Evolutionary conservation across 1,284 basidiomycete genomes (phyloP).

Genomic region (Leccinum griseonigrum): DNA sequence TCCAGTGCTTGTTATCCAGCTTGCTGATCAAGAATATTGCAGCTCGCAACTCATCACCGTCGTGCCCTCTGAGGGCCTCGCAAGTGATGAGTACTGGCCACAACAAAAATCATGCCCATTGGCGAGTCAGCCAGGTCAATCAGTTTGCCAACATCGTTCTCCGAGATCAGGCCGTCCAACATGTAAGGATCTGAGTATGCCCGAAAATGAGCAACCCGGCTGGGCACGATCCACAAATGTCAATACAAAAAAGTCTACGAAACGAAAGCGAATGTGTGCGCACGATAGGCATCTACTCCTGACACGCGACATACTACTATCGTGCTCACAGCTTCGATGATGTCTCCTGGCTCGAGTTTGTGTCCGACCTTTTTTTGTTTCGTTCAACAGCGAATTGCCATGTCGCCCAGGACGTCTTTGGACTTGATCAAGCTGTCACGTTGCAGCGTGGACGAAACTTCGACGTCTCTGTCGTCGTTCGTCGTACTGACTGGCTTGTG

Average conservation of each 20-base stretch:
- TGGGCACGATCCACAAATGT: slow-evolving; percentile 23
- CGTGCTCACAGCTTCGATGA: slow-evolving; percentile 85
- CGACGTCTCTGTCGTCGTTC: slow-evolving; percentile 11
- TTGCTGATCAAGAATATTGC: slow-evolving; percentile 37
- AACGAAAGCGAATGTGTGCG: slow-evolving; percentile 26
- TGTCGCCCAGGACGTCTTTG: slow-evolving; percentile 20
- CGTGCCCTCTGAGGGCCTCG: slow-evolving; percentile 75
- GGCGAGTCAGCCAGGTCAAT: slow-evolving; percentile 89
- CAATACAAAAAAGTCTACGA: neutral
- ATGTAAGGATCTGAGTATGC: slow-evolving; percentile 49
- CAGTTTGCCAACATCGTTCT: slow-evolving; percentile 84
- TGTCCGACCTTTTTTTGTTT: slow-evolving; percentile 82
- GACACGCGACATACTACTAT: slow-evolving; percentile 64
- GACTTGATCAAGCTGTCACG: slow-evolving; percentile 13
- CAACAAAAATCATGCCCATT: slow-evolving; percentile 77
- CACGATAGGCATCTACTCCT: slow-evolving; percentile 87
- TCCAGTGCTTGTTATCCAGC: slow-evolving; percentile 29
- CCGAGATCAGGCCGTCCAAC: slow-evolving; percentile 51
- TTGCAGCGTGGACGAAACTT: slow-evolving; percentile 16
- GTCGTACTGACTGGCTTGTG: slow-evolving; percentile 1
- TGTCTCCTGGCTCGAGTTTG: slow-evolving; percentile 85
- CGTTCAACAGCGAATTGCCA: slow-evolving; percentile 55
- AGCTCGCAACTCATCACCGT: slow-evolving; percentile 59
- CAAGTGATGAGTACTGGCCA: slow-evolving; percentile 80
- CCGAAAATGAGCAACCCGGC: slow-evolving; percentile 89